Percentiles rank a stretch among this genome's conserved stretches.
phyloP scores from a whole-genome alignment of 2,329 filamentous ascomycete species.

The Aspergillus sp. region DNA sequence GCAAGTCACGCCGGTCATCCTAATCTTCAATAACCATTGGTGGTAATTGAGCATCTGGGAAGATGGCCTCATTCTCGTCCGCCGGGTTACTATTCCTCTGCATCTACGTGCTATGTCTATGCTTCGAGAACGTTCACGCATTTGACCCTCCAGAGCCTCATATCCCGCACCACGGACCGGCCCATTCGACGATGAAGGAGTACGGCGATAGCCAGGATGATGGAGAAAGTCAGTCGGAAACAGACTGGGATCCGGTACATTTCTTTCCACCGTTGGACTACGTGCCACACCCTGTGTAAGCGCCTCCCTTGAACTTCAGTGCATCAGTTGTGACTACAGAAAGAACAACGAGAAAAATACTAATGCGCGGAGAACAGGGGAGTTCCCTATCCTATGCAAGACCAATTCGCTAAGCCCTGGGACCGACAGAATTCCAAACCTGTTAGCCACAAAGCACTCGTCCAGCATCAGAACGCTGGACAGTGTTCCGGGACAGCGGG shows the following conservation, averaged over 20 bases:
- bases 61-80: no score
- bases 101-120: no score
- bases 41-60: no score
- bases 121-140: no score
- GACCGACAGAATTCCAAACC: conserved; percentile 1
- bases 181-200: neutral
- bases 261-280: conserved; percentile 4
- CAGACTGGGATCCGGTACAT: neutral
- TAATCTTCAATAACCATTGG: no score
- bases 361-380: conserved; percentile 7
- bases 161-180: neutral
- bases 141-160: no score
- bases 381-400: conserved; percentile 12
- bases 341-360: neutral
- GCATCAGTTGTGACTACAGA: no score
- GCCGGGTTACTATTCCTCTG: no score
- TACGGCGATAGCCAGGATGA: neutral
- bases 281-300: conserved; percentile 5
- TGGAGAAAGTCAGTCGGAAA: neutral
- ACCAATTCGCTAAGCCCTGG: conserved; percentile 14
- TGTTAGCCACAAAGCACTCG: conserved; percentile 4
- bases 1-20: no score
- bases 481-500: conserved; percentile 2
- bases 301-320: neutral
- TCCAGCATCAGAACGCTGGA: neutral